Evolutionary conservation across 2,329 filamentous ascomycete genomes (phyloP).

Genomic region (Tricladium varicosporioides): DNA sequence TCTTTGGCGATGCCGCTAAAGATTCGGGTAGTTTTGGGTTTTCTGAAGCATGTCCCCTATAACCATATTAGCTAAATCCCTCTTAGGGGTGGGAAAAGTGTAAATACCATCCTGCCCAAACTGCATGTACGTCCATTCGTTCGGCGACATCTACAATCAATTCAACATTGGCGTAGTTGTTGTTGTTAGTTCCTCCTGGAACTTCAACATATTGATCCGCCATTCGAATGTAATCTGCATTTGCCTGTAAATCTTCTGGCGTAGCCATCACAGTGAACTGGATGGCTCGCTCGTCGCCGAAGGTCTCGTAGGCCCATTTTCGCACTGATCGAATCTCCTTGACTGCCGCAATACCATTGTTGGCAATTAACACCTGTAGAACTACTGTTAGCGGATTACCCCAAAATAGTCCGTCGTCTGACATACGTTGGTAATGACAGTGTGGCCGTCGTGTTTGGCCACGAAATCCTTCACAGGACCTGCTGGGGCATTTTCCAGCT

Average conservation of each 20-base stretch:
- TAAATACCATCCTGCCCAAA: slow-evolving; percentile 95
- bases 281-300: slow-evolving; percentile 96
- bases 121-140: slow-evolving; percentile 96
- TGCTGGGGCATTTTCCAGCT: slow-evolving; percentile 74
- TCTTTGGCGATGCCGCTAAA: slow-evolving; percentile 91
- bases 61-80: slow-evolving; percentile 13
- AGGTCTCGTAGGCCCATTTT: slow-evolving; percentile 99
- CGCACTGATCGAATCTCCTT: slow-evolving; percentile 99
- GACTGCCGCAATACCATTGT: slow-evolving; percentile 99
- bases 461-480: slow-evolving; percentile 97
- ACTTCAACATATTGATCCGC: slow-evolving; percentile 99
- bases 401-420: neutral
- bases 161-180: slow-evolving; percentile 99
- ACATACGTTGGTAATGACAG: slow-evolving; percentile 94
- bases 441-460: slow-evolving; percentile 83
- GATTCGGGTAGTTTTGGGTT: slow-evolving; percentile 98
- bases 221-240: slow-evolving; percentile 99
- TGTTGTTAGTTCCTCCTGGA: slow-evolving; percentile 98
- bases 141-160: slow-evolving; percentile 98
- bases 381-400: neutral
- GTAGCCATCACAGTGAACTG: slow-evolving; percentile 99
- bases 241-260: slow-evolving; percentile 93
- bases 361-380: slow-evolving; percentile 87
- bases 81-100: neutral
- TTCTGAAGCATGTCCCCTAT: slow-evolving; percentile 93